Base-by-base conservation (phyloP, 441 rosid genomes). In the Eugenia klotzschiana region DNA sequence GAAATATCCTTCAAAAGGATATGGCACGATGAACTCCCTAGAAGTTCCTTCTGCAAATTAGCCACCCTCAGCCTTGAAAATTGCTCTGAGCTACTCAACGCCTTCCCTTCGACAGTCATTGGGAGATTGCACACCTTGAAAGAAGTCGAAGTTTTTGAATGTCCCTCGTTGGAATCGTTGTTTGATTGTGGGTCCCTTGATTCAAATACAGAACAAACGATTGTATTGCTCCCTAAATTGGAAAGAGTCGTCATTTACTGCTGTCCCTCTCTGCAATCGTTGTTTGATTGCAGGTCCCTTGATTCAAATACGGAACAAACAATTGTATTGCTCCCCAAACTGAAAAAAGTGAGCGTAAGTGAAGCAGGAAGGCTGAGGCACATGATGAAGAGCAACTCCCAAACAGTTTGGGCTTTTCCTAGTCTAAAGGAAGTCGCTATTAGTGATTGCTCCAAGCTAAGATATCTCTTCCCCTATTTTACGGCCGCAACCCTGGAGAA, bases 61-160 rank as follows among this genome's bases (percentile, higher is more conserved):
- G 25, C 56, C n/a, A 53, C 56, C 23, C 23, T 51, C 54, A 6
- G n/a, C n/a, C n/a, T 37, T 37, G 40, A 37, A 37, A 37, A 37
- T 37, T 37, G 40, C 40, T 37, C 40, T 5, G 56, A 53, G 11
- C 56, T 53, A 53, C 11, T 22, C 56, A 53, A 53, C 5, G 25
- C 22, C 25, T 53, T 53, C 56, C 25, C 56, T 6, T 53, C 56
- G 0, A 53, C 56, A 22, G 22, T 53, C 22, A 2, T 18, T 2
- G 25, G 11, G 56, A 22, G 56, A 53, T 53, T 53, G 25, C 12
- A 53, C 25, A 53, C 20, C 11, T 11, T 53, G 0, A 8, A 22
- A 8, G 1, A 2, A 0, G 25, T 57, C 2, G 0, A 0, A 1
- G 0, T 53, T 20, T 2, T 0, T 12, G 2, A 13, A 1, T 56